phyloP scores from a whole-genome alignment of 2,329 filamentous ascomycete genomes.

The Penicillium sclerotigenum region DNA sequence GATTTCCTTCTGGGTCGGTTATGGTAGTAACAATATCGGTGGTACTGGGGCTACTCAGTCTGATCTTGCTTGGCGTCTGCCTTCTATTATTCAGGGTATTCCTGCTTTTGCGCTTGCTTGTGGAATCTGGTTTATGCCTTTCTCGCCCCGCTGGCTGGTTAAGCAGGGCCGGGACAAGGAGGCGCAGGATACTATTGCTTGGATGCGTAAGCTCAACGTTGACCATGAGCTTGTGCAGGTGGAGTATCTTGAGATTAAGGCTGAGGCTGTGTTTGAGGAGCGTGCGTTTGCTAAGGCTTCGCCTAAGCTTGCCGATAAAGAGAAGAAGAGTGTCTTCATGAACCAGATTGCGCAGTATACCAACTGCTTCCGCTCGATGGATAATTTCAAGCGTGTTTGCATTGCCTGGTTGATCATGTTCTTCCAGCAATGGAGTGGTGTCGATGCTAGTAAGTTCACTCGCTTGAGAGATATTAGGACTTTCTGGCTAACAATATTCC shows the following conservation, averaged over 20 bases:
- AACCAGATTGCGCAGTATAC: constrained; percentile 52
- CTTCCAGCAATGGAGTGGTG: constrained; percentile 48
- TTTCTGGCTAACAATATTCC: constrained; percentile 17
- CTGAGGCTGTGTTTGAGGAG: constrained; percentile 46
- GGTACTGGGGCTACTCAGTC: constrained; percentile 28
- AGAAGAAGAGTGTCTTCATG: constrained; percentile 42
- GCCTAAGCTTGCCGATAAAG: constrained; percentile 36
- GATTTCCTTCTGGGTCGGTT: constrained; percentile 39
- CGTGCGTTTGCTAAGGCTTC: constrained; percentile 46
- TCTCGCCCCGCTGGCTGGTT: constrained; percentile 55
- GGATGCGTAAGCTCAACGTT: constrained; percentile 34
- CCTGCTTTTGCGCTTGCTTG: constrained; percentile 35
- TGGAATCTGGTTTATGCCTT: constrained; percentile 50
- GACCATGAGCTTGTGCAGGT: constrained; percentile 39
- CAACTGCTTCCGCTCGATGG: constrained; percentile 47
- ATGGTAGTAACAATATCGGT: constrained; percentile 43
- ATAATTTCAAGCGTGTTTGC: constrained; percentile 50
- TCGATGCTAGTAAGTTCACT: constrained; percentile 36
- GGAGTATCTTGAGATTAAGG: constrained; percentile 50
- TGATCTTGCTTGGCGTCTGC: constrained; percentile 47
- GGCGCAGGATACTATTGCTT: constrained; percentile 25
- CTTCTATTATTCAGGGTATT: constrained; percentile 47
- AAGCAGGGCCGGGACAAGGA: constrained; percentile 49
- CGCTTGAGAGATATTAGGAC: constrained; percentile 1
- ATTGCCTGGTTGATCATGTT: constrained; percentile 49